Evolutionary conservation across 192 early-diverging fungal species (phyloP).

Genomic region (Spizellomyces punctatus): DNA sequence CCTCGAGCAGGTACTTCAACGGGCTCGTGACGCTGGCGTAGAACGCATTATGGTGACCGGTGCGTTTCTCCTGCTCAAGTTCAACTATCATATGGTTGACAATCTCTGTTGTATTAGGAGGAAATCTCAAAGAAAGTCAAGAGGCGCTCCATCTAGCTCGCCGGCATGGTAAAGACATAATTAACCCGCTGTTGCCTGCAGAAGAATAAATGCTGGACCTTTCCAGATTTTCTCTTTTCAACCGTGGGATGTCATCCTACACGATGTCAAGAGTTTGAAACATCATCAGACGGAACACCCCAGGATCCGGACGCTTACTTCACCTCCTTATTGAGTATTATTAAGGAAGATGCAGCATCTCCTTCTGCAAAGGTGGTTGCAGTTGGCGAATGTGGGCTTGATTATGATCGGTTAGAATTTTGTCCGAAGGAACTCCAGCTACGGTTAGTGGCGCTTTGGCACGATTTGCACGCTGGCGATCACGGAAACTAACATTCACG

Average conservation of each 20-base stretch:
- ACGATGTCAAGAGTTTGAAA: slow-evolving; percentile 72
- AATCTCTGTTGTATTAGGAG: neutral
- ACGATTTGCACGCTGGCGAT: slow-evolving; percentile 35
- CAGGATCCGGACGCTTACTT: slow-evolving; percentile 70
- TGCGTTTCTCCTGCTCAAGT: slow-evolving; percentile 56
- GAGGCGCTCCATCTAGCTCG: slow-evolving; percentile 63
- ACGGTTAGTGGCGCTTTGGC: slow-evolving; percentile 35
- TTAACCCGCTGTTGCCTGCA: no score
- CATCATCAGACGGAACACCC: slow-evolving; percentile 16
- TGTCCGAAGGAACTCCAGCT: slow-evolving; percentile 74
- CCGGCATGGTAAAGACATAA: slow-evolving; percentile 41
- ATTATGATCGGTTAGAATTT: slow-evolving; percentile 92
- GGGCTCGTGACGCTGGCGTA: slow-evolving; percentile 69
- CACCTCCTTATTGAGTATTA: slow-evolving; percentile 38
- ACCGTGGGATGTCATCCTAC: slow-evolving; percentile 90
- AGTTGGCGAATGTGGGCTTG: slow-evolving; percentile 93
- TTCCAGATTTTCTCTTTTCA: slow-evolving; percentile 56
- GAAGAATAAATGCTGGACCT: neutral
- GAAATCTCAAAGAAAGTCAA: slow-evolving; percentile 26
- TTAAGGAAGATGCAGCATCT: neutral
- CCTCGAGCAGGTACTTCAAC: slow-evolving; percentile 54
- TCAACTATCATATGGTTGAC: neutral
- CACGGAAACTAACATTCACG: neutral
- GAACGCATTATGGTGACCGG: slow-evolving; percentile 84
- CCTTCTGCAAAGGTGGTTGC: slow-evolving; percentile 67